A percentile compares a stretch with the other conserved stretches of the same genome.
Conservation (phyloP, 2,329 filamentous ascomycete species). For the Penicillium occitanis region DNA sequence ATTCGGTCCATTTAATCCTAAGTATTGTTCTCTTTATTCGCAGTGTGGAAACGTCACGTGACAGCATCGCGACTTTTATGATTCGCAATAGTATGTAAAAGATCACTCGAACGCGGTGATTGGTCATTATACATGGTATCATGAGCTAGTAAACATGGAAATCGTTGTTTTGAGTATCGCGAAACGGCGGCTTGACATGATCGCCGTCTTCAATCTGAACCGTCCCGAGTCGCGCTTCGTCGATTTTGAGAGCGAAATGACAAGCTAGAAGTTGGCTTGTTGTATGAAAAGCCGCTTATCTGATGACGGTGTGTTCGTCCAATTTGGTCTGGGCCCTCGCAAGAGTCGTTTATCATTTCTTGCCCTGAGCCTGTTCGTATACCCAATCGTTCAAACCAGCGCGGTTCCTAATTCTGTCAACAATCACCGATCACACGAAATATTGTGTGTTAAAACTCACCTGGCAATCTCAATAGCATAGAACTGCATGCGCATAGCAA, state of each 20-base stretch:
- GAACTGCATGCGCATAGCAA: conserved; percentile 80
- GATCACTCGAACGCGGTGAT: background rate
- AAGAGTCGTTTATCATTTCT: conserved; percentile 50
- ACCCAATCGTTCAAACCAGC: conserved; percentile 95
- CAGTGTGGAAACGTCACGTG: conserved; percentile 8
- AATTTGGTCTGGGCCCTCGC: background rate
- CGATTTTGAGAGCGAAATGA: background rate
- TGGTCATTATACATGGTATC: conserved; percentile 13
- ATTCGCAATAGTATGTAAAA: background rate
- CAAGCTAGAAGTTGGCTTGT: background rate
- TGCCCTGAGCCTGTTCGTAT: conserved; percentile 71
- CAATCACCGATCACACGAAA: background rate
- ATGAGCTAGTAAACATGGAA: background rate
- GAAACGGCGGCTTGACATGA: background rate
- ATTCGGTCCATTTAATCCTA: conserved; percentile 15
- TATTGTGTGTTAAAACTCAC: conserved; percentile 33
- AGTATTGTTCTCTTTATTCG: conserved; percentile 21
- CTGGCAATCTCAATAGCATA: conserved; percentile 76
- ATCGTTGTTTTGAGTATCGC: background rate
- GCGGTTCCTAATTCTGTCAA: conserved; percentile 63
- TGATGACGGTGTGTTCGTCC: background rate
- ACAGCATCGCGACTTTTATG: background rate
- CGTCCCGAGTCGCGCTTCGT: background rate
- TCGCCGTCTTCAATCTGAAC: background rate
- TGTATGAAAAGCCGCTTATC: background rate